Base-by-base conservation (phyloP, 148 eudicot genomes). In the Vaccinium vitisidaea region DNA sequence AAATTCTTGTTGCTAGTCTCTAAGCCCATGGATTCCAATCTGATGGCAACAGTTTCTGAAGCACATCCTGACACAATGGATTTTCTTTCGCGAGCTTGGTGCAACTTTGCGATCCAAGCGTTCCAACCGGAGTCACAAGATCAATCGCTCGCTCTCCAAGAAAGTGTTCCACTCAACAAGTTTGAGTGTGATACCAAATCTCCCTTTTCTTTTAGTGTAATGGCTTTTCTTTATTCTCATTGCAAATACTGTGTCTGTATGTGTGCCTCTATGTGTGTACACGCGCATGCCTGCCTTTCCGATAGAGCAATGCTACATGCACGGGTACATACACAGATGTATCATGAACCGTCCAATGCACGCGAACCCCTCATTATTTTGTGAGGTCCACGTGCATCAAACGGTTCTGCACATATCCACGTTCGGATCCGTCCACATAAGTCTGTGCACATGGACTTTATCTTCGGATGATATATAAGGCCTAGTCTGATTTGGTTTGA, bases 21-120 rank as follows among this genome's bases (percentile, higher is more conserved):
- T 8, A 43, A 75, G 14, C 23, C 59, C 49, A 93, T 94, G 97
- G 94, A 94, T 88, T 82, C 83, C 65, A 88, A 90, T 85, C 65
- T 71, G 25, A 88, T 87, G 88, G 86, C 90, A 85, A 88, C 93
- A 53, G 88, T 88, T 81, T 93, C 95, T 11, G 93, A 93, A 80
- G 93, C 98, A 13, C 96, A 94, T 86, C 96, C 98, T 30, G 99
- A 97, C 88, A 91, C 99, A 6, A 90, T 95, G 97, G 99, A 97
- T 85, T 92, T 95, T 81, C 92, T 97, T 32, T 97, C 99, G 8
- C 87, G 85, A 4, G 90, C 98, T 81, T 97, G 99, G 99, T 95
- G 99, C 88, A 90, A 93, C 86, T 94, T 94, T 39, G 99, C 98
- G 10, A 92, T 97, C 85, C 93, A 97, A 81, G 91, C 98, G 59